Evolutionary conservation across 164 flowering plant species (phyloP), one percentile per base, ranked within the genome.

Genomic region (Vitis cinerea): DNA sequence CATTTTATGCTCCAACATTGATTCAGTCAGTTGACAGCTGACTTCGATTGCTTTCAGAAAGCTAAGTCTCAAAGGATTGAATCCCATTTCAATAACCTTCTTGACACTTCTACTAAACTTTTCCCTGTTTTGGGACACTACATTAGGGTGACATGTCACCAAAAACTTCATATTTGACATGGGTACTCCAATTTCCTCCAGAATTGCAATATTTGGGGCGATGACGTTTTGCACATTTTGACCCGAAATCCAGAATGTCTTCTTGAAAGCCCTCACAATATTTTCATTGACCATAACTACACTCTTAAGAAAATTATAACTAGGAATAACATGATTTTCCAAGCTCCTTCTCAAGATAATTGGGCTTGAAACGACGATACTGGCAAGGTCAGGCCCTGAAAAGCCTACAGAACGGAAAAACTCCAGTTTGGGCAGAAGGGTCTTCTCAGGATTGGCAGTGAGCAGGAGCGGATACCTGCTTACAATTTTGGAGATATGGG

Each of bases 371-470:
- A 67, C 61, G 3, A 78, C 10, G 27, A 70, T 8, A 11, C 37
- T 12, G 0, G 72, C 61, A 10, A 82, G 59, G 10, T 51, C 83
- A 8, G 56, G 2, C 2, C n/a, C 11, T 1, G 71, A 60, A 63
- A 78, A 2, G 3, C 84, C 86, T 8, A 80, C 44, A 2, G 79
- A 74, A 1, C 29, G 59, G 59, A 80, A 70, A 72, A 83, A 81
- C 14, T 83, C 61, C 10, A 83, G 63, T 55, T 85, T 80, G 27
- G 85, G 84, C 61, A 72, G 13, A 27, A 84, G 69, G 75, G 72
- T 75, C 19, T 70, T 68, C 9, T 79, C 61, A 6, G 76, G 70
- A 49, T 69, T 50, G 19, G 74, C 58, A 11, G 70, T 10, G 11
- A 85, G 80, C 1, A 80, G 9, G 3, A 0, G 0, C 2, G 84